phyloP scores from a whole-genome alignment of 306 rosid genomes.

The Hippophae gyantsensis region DNA sequence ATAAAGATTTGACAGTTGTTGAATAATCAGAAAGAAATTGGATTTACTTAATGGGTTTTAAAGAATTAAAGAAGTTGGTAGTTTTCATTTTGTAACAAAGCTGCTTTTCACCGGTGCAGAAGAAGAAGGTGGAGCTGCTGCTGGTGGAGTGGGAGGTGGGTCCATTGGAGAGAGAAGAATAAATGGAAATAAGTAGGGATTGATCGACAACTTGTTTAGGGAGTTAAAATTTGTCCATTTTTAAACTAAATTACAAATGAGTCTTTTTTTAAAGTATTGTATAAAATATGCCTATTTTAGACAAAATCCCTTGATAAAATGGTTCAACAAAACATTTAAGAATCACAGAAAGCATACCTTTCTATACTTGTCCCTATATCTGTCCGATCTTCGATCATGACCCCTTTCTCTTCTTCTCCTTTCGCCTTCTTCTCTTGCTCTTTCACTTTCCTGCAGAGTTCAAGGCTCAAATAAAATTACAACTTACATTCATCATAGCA shows the following conservation, averaged over 20 bases:
- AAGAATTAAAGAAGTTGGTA: slow-evolving; percentile 78
- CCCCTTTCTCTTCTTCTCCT: slow-evolving; percentile 74
- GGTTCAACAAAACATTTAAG: neutral
- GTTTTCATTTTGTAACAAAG: slow-evolving; percentile 25
- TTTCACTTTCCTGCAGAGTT: slow-evolving; percentile 73
- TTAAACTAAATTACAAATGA: too few species aligned
- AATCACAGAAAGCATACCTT: slow-evolving; percentile 34
- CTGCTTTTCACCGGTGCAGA: slow-evolving; percentile 1
- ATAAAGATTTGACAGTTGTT: too few species aligned
- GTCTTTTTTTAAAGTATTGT: too few species aligned
- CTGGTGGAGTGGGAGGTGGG: slow-evolving; percentile 19
- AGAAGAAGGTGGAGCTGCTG: slow-evolving; percentile 21
- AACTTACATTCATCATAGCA: slow-evolving; percentile 6
- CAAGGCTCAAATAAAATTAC: slow-evolving; percentile 14
- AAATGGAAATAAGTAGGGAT: neutral
- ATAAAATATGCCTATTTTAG: too few species aligned
- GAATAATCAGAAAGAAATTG: slow-evolving; percentile 46
- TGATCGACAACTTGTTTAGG: too few species aligned
- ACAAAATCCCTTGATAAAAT: neutral
- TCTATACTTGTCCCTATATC: slow-evolving; percentile 60
- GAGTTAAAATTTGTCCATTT: too few species aligned
- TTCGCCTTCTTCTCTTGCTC: slow-evolving; percentile 98
- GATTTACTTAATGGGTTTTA: slow-evolving; percentile 66
- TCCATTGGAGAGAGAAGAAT: slow-evolving; percentile 25
- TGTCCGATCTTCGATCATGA: slow-evolving; percentile 59